Conservation (phyloP, 139 green algal genomes). For the Astrephomene gubernaculifera region DNA sequence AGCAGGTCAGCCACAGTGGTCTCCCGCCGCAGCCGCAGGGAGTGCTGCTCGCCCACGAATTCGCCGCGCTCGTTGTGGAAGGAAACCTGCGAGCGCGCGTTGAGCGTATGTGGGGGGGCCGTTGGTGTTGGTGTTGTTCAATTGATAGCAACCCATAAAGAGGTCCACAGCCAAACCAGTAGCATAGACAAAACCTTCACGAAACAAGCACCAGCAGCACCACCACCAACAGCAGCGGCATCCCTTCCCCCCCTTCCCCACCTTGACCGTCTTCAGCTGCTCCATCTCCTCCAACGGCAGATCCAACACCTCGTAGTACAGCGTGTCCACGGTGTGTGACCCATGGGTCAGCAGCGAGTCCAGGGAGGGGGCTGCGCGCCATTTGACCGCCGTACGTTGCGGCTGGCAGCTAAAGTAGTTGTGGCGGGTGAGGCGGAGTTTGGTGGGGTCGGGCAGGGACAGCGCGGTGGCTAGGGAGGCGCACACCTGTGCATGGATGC, state of each 20-base stretch:
- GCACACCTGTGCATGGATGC: neutral
- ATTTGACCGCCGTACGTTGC: conserved; percentile 67
- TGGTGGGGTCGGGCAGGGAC: no score
- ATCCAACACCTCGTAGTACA: conserved; percentile 97
- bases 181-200: no score
- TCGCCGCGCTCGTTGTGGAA: conserved; percentile 84
- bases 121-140: no score
- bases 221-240: conserved; percentile 80
- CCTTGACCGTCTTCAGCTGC: conserved; percentile 66
- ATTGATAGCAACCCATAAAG: no score
- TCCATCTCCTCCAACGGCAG: conserved; percentile 90
- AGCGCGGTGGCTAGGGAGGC: conserved; percentile 33
- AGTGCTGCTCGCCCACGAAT: conserved; percentile 73
- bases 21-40: conserved; percentile 75
- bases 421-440: conserved; percentile 86
- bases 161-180: no score
- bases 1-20: conserved; percentile 79
- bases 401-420: conserved; percentile 81
- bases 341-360: conserved; percentile 36
- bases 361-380: conserved; percentile 13
- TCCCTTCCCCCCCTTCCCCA: conserved; percentile 29
- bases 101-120: no score
- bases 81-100: conserved; percentile 50
- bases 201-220: no score
- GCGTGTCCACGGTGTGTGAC: conserved; percentile 56